Evolutionary conservation across 2,329 filamentous ascomycete genomes (phyloP), one percentile per base, ranked within the genome.

Genomic region (Ramichloridium luteum): DNA sequence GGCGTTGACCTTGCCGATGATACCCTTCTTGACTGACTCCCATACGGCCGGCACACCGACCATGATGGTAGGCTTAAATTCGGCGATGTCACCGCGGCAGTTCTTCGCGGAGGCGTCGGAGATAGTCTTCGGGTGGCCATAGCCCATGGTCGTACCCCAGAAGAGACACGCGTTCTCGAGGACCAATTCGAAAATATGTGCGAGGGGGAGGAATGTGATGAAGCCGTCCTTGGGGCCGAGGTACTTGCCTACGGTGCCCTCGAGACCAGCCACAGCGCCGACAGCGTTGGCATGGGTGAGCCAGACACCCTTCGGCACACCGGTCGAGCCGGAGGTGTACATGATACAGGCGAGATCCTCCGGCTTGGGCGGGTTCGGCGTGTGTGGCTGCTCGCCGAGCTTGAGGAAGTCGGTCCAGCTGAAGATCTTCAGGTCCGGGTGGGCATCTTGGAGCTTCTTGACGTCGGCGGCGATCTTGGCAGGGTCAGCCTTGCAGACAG

Each of bases 1-100:
- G 31, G 67, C 61, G 52, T 81, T 78, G 38, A 93, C 74, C 57
- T 83, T 82, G 45, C 64, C 60, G 38, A 85, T 64, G 46, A 94
- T 80, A 34, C 86, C 86, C 65, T 94, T 94, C 65, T 83, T 85
- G 48, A 94, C 78, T 1, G 81, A 83, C 60, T 94, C 86, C 84
- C 86, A 94, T 22, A 94, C 77, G 39, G 90, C 84, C 2, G 86
- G 88, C 3, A 94, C 86, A 54, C 88, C 86, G 18, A 93, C 80
- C 54, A 94, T 71, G 51, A 93, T 70, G 2, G 83, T 88, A 1
- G 88, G 86, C 44, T 70, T 70, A 51, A 93, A 77, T 51, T 93
- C 84, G 39, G 80, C 77, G 61, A 94, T 92, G 48, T 94, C 86
- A 45, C 88, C 86, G 45, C 77, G 74, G 62, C 81, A 93, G 57